A percentile compares a stretch with the other conserved stretches of the same genome.
These are phyloP conservation scores for Penicillium desertorum DNA, from an alignment of 495 filamentous ascomycete species.

Conservation along the genomic window DNA sequence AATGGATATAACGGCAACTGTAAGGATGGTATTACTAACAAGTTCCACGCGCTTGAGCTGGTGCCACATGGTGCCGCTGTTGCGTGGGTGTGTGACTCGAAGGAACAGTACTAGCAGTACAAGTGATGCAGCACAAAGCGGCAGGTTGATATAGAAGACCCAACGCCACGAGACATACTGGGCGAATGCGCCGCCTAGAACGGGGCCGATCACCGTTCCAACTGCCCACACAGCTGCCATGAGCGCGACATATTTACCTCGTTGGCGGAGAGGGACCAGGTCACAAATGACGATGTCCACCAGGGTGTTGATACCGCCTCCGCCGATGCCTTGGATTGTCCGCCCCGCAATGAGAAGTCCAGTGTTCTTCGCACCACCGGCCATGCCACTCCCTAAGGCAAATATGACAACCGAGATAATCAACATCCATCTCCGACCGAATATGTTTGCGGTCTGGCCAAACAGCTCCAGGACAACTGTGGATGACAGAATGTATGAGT, in stretches of 20 bases:
- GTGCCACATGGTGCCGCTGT: background rate
- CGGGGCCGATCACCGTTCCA: conserved; percentile 33
- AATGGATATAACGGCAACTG: conserved; percentile 43
- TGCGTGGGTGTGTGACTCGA: conserved; percentile 16
- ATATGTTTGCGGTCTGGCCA: conserved; percentile 49
- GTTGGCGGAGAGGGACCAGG: conserved; percentile 35
- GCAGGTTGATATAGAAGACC: conserved; percentile 67
- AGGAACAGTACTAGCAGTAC: conserved; percentile 53
- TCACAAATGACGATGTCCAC: conserved; percentile 36
- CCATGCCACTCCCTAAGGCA: conserved; percentile 44
- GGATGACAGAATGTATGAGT: conserved; percentile 40
- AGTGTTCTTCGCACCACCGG: conserved; percentile 32
- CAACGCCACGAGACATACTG: conserved; percentile 49
- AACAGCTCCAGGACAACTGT: conserved; percentile 26
- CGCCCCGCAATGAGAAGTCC: conserved; percentile 30
- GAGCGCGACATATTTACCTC: conserved; percentile 30
- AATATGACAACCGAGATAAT: conserved; percentile 33
- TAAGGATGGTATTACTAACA: conserved; percentile 51
- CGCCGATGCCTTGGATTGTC: conserved; percentile 32
- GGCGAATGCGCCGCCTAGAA: conserved; percentile 33
- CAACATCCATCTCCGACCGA: conserved; percentile 48
- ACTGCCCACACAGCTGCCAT: conserved; percentile 22
- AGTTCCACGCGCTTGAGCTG: conserved; percentile 48
- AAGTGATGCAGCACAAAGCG: conserved; percentile 48
- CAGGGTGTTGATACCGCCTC: conserved; percentile 32